Base-by-base conservation (phyloP, 108 stramenopile genomes). In the Skeletonema menzelii region DNA sequence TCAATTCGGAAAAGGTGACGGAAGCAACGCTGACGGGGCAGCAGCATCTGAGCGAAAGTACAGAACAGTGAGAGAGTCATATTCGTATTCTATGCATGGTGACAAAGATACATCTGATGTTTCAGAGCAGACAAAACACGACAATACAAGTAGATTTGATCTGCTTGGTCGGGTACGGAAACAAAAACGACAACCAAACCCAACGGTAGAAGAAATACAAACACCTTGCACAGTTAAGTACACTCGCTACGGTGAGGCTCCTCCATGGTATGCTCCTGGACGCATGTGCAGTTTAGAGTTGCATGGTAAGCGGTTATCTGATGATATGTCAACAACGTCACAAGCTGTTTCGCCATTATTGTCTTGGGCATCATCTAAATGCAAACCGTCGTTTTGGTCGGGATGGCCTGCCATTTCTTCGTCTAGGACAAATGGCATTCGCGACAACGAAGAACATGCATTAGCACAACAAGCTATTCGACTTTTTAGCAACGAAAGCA, bases 231-330 rank as follows among this genome's bases (percentile, higher is more conserved):
- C 76, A 37, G 78, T 92, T 2, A 65, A 70, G 26, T 94, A 94
- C 61, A 88, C 87, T 55, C 86, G 93, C 13, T 94, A 94, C 65
- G 93, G 93, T 35, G 93, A 94, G 78, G 88, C 87, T 19, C 93
- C 93, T 5, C 86, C 90, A 12, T 94, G 88, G 82, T 91, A 90
- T 68, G 88, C 87, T 58, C 92, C 92, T 5, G 84, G 84, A 8
- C 76, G 88, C 46, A 85, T 85, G 73, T 89, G 88, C 49, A 91
- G 83, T 47, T 66, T 94, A 30, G 90, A 94, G 69, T 71, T 94
- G 64, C 22, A 40, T 40, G 93, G 88, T 15, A 76, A 46, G 47
- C 61, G 77, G 13, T 24, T 85, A 13, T 57, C 17, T 14, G 20
- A 26, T 53, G 40, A 38, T 58, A 2, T 19, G 28, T 28, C 64